Base-by-base conservation (phyloP, 1,284 basidiomycete genomes). In the Ganoderma sp. region DNA sequence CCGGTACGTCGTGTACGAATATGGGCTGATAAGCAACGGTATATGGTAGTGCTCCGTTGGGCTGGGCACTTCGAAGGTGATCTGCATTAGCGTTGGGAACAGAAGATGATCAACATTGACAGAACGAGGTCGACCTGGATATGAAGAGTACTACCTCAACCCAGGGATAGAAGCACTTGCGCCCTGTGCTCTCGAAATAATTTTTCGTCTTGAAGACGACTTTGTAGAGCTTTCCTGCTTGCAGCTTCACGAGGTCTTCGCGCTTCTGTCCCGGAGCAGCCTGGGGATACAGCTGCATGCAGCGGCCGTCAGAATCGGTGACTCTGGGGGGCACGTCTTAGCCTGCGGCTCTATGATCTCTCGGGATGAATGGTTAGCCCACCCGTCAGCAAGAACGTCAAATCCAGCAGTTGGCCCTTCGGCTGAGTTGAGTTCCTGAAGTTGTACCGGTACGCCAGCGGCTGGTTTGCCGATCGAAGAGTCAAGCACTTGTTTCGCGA, bases 1-100 rank as follows among this genome's bases (percentile, higher is more conserved):
- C 71, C 95, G 85, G 78, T 97, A 97, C 7, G 96, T 97, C 19
- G 96, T 96, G 79, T 92, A 98, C 1, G 93, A 93, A 81, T 92
- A 96, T 7, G 96, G 96, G 78, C 93, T 96, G 75, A 98, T 90
- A 37, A 98, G 81, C 17, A 98, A 84, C 0, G 96, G 96, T 70
- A 98, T 92, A 75, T 98, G 96, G 77, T 96, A 93, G 76, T 97
- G 95, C 74, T 95, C 91, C 52, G 84, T 78, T 6, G 92, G 87
- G 71, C 90, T 86, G 64, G 84, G 81, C 64, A 95, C 85, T 56
- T 85, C 83, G 78, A 96, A 96, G 0, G 87, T 85, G 71, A 96
- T 91, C 94, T 96, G 72, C 6, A 57, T 17, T 6, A 96, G 72
- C 5, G 54, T 17, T 6, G 28, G n/a, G 42, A 52, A 25, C 48